Base-by-base conservation (phyloP, 768 basidiomycete genomes). In the Tricholoma sp. region DNA sequence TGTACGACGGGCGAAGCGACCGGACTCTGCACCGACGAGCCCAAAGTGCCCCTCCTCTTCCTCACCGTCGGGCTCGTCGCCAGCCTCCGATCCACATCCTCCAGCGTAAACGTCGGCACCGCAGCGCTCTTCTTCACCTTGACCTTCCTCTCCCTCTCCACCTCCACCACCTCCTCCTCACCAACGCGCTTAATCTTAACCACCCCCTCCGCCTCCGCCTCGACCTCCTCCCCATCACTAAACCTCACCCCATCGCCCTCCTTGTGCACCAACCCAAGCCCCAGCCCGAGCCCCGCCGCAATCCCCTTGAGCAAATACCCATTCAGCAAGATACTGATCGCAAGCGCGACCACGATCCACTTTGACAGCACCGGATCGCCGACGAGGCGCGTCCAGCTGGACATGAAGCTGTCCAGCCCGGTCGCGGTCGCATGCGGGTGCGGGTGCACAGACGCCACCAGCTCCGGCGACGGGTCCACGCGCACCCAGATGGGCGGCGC, bases 331-430 rank as follows among this genome's bases (percentile, higher is more conserved):
- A 98, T 88, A 57, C 88, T 90, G 57, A 96, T 80, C 2, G 85
- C 89, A 20, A 99, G 82, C 13, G 90, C 78, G 55, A 91, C 79
- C 50, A 98, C 91, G 67, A 98, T 94, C 89, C 92, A 95, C 74
- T 98, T 98, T 64, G 84, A 87, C 59, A 98, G 73, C 51, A 98
- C 83, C 1, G 96, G 96, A 66, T 99, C 96, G 36, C 94, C 94
- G 51, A 98, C 93, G 61, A 98, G 85, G 12, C 77, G 74, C 8
- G 92, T 91, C 95, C 95, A 98, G 3, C 83, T 80, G 42, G 83
- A 83, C 89, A 97, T 91, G 77, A 95, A 95, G 58, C 82, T 79
- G 57, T 95, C 93, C 53, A 96, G 74, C 18, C 82, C 73, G 56
- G 86, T 84, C 63, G n/a, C 2, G 10, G 50, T 29, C 52, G 52